Conservation (phyloP, 345 rosid species). For the Pugionium dolabratum region DNA sequence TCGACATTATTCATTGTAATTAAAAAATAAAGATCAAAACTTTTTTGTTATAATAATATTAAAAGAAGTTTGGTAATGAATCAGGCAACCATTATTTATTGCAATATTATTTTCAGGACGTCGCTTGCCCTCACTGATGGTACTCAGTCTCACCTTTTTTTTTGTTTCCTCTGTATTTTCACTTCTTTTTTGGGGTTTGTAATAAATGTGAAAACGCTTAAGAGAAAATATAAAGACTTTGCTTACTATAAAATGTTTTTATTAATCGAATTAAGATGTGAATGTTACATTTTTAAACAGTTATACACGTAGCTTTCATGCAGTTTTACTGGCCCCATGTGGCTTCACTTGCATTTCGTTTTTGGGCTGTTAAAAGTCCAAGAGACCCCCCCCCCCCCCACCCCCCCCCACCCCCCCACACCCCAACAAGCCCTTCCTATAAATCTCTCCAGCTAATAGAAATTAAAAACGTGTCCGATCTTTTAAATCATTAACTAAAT, state of each 20-base stretch:
- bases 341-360: constrained; percentile 35
- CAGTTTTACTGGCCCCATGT: constrained; percentile 27
- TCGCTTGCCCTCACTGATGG: background rate
- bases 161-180: too few relatives aligned
- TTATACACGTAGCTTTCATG: constrained; percentile 32
- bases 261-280: constrained; percentile 15
- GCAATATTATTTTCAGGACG: constrained; percentile 2
- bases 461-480: constrained; percentile 16
- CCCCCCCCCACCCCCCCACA: too few relatives aligned
- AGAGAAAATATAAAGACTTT: constrained; percentile 6
- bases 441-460: constrained; percentile 1
- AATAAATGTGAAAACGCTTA: constrained; percentile 34
- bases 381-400: background rate
- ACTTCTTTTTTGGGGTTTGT: background rate
- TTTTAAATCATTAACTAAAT: background rate
- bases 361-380: constrained; percentile 35
- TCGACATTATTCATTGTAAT: constrained; percentile 5
- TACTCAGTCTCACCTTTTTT: too few relatives aligned
- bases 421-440: constrained; percentile 6
- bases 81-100: constrained; percentile 28
- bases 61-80: constrained; percentile 28
- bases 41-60: background rate
- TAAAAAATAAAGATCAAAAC: background rate
- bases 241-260: background rate
- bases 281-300: constrained; percentile 11